phyloP scores from a whole-genome alignment of 2,329 filamentous ascomycete species.

The Triangularia setosa region DNA sequence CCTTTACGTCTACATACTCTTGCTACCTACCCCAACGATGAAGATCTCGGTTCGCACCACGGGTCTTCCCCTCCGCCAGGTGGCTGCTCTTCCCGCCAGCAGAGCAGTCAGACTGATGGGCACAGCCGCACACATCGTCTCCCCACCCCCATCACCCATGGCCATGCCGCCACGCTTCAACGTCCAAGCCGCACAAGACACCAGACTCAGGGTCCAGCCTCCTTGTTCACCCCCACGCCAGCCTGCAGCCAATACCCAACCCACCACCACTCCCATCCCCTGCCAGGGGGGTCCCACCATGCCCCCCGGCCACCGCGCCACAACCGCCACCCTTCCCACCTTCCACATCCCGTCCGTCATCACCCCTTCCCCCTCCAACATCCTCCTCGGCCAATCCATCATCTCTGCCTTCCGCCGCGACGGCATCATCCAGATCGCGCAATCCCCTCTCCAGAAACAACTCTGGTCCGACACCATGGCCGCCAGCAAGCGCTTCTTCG shows the following conservation, averaged over 20 bases:
- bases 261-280: not conserved
- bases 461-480: constrained; percentile 36
- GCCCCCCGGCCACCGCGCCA: constrained; percentile 31
- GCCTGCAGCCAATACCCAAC: not conserved
- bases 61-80: constrained; percentile 8
- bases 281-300: constrained; percentile 18
- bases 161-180: constrained; percentile 21
- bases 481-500: constrained; percentile 40
- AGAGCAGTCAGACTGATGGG: constrained; percentile 10
- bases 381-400: constrained; percentile 37
- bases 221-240: not conserved
- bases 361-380: constrained; percentile 33
- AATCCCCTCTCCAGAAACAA: constrained; percentile 33
- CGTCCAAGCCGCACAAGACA: constrained; percentile 1
- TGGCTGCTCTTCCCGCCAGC: constrained; percentile 1
- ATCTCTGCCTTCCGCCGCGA: constrained; percentile 41
- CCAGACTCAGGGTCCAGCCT: not conserved
- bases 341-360: constrained; percentile 40
- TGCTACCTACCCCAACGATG: not conserved
- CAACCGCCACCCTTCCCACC: constrained; percentile 35
- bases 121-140: constrained; percentile 11
- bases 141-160: not conserved
- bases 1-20: not conserved
- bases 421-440: constrained; percentile 45
- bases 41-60: constrained; percentile 7